phyloP scores from a whole-genome alignment of 163 green algal species.

The Scenedesmus sp. region DNA sequence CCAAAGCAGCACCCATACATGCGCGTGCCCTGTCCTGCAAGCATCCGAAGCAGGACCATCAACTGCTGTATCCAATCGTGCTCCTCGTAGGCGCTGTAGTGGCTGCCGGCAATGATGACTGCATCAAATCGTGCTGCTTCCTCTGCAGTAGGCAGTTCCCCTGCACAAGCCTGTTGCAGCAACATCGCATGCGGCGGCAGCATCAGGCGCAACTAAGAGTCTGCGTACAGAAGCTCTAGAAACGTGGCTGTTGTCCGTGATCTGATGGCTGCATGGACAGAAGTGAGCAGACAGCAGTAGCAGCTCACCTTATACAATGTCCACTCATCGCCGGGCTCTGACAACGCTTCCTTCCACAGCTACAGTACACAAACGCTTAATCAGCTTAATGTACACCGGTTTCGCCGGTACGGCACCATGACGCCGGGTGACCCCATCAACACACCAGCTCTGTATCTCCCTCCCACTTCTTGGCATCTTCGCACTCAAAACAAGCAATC shows the following conservation, averaged over 20 bases:
- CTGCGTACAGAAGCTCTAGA: too few relatives aligned
- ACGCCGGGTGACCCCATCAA: not conserved
- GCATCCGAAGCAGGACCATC: conserved; percentile 50
- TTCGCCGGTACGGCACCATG: too few relatives aligned
- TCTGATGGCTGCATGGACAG: not conserved
- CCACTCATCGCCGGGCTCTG: conserved; percentile 32
- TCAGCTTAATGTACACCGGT: not conserved
- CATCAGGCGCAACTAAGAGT: too few relatives aligned
- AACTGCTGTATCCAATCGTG: conserved; percentile 59
- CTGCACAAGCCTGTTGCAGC: not conserved
- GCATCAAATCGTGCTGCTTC: conserved; percentile 42
- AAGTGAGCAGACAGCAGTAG: conserved; percentile 1
- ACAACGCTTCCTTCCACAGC: conserved; percentile 40
- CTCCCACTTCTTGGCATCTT: conserved; percentile 57
- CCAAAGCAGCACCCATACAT: conserved; percentile 72
- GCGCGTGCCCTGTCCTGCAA: conserved; percentile 23
- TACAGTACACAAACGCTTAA: not conserved
- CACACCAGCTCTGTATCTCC: conserved; percentile 54
- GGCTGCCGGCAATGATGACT: conserved; percentile 55
- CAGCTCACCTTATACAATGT: conserved; percentile 11
- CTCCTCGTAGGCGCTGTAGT: conserved; percentile 60
- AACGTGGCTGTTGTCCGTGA: not conserved
- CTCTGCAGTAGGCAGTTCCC: conserved; percentile 53
- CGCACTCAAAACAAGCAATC: conserved; percentile 45
- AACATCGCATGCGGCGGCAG: not conserved